These are phyloP conservation scores for Conticribra weissflogii DNA, from an alignment of 108 stramenopile genomes.

Conservation along the genomic window DNA sequence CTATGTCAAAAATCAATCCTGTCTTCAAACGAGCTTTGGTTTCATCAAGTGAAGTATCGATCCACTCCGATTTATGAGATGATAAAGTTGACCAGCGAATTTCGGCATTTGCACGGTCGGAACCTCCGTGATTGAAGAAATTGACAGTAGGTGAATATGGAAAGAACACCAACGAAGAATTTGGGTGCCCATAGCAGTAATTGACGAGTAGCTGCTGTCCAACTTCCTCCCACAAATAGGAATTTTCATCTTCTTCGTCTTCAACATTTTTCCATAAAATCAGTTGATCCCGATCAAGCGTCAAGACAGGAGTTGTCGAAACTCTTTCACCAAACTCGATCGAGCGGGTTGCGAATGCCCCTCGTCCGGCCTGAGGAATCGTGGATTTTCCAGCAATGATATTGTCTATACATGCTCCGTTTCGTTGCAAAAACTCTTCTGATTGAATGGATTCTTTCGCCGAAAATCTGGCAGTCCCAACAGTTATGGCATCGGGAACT, in stretches of 20 bases:
- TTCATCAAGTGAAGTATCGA: slow-evolving; percentile 16
- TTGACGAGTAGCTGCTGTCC: slow-evolving; percentile 61
- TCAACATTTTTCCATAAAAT: not conserved
- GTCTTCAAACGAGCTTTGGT: slow-evolving; percentile 7
- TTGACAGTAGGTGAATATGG: slow-evolving; percentile 54
- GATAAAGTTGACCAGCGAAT: slow-evolving; percentile 42
- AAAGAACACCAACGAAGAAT: slow-evolving; percentile 59
- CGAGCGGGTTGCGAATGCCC: slow-evolving; percentile 33
- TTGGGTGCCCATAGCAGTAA: slow-evolving; percentile 64
- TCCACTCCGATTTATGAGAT: slow-evolving; percentile 31
- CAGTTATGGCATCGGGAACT: slow-evolving; percentile 7
- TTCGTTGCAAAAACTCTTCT: slow-evolving; percentile 33
- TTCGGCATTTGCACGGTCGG: slow-evolving; percentile 47
- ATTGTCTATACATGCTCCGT: slow-evolving; percentile 52
- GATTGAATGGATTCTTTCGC: slow-evolving; percentile 21
- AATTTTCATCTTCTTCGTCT: not conserved
- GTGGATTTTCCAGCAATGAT: slow-evolving; percentile 17
- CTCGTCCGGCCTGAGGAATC: slow-evolving; percentile 39
- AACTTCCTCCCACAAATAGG: not conserved
- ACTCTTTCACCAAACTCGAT: slow-evolving; percentile 32
- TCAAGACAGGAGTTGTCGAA: slow-evolving; percentile 37
- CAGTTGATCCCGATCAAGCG: slow-evolving; percentile 18
- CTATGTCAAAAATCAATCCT: slow-evolving; percentile 56
- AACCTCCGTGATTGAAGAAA: slow-evolving; percentile 52
- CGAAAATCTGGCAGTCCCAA: slow-evolving; percentile 33